These are phyloP conservation scores for Pyrenopolyporus hunteri DNA, from an alignment of 495 filamentous ascomycete genomes.

Conservation along the genomic window DNA sequence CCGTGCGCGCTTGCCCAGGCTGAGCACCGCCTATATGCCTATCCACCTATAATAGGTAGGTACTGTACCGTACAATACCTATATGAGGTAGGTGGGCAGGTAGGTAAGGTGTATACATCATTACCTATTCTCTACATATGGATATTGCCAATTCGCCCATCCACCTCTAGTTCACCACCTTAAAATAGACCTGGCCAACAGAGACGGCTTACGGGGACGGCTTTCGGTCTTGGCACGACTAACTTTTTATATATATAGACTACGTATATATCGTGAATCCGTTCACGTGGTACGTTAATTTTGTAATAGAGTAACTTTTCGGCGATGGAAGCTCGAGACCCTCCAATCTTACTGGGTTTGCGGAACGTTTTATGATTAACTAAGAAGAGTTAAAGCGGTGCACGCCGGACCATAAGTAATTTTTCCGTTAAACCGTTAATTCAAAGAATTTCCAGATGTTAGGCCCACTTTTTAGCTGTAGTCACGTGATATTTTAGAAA, in stretches of 20 bases:
- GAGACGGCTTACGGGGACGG: neutral
- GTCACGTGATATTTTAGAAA: no score
- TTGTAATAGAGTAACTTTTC: conserved; percentile 21
- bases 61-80: no score
- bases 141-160: conserved; percentile 2
- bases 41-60: no score
- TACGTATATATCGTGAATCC: conserved; percentile 1
- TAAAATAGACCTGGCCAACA: conserved; percentile 21
- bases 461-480: no score
- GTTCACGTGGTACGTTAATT: conserved; percentile 37
- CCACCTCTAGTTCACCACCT: conserved; percentile 20
- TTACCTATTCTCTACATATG: neutral
- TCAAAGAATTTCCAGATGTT: no score
- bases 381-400: conserved; percentile 14
- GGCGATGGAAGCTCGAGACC: conserved; percentile 27
- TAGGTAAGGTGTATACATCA: no score
- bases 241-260: conserved; percentile 2
- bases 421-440: no score
- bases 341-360: conserved; percentile 22
- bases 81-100: no score
- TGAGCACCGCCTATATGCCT: conserved; percentile 14
- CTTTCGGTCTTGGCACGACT: conserved; percentile 27
- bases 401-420: no score
- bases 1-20: conserved; percentile 21
- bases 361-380: conserved; percentile 16